Percentiles rank a stretch among this genome's conserved stretches.
These are phyloP conservation scores for Solanum commersonii DNA, from an alignment of 257 asterid genomes.

Conservation along the genomic window DNA sequence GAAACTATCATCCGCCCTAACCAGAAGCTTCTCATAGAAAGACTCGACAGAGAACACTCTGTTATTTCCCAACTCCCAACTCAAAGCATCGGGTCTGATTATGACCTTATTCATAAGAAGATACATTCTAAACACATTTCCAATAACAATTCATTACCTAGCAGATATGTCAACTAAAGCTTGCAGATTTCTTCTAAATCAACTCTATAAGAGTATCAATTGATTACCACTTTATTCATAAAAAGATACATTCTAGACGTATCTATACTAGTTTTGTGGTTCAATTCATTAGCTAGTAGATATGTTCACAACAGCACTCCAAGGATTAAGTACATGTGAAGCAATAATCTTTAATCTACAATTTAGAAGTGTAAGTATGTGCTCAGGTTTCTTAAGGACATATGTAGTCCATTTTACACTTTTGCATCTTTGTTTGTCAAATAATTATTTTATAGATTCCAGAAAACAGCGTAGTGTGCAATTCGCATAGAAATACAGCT, in stretches of 20 bases:
- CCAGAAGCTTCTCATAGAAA: background rate
- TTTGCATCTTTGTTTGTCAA: background rate
- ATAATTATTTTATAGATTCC: background rate
- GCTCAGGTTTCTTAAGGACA: background rate
- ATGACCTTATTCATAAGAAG: background rate
- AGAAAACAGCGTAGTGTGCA: background rate
- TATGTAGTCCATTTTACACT: background rate
- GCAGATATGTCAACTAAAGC: background rate
- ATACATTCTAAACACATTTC: background rate
- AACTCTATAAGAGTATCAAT: background rate
- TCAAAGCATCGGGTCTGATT: background rate
- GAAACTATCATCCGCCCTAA: background rate
- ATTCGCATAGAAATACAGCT: too few relatives aligned
- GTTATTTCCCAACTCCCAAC: background rate
- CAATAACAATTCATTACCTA: background rate
- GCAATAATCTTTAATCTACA: background rate
- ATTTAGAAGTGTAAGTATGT: background rate
- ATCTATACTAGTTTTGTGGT: background rate
- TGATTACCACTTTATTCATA: background rate
- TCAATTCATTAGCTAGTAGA: background rate
- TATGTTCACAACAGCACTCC: background rate
- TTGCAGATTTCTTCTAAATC: background rate
- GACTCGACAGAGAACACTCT: background rate
- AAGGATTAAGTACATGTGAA: background rate
- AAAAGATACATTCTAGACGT: background rate